These are phyloP conservation scores for Spiromastix sp. DNA, from an alignment of 2,329 filamentous ascomycete species.

Conservation along the genomic window DNA sequence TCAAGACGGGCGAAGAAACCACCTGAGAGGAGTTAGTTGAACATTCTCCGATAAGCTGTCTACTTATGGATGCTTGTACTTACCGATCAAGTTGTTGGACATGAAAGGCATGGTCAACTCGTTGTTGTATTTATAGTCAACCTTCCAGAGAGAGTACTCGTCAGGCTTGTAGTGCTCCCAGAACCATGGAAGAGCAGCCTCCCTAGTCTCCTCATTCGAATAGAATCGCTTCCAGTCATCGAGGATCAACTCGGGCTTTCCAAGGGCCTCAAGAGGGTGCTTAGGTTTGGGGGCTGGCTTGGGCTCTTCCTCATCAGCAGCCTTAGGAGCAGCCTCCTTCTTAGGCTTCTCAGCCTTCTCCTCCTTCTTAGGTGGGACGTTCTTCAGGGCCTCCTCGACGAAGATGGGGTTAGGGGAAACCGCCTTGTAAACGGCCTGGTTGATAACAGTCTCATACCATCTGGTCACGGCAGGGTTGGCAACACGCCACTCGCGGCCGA, in stretches of 20 bases:
- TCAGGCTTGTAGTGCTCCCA: constrained; percentile 92
- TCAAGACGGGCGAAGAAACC: constrained; percentile 98
- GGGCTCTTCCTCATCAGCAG: constrained; percentile 52
- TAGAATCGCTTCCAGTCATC: constrained; percentile 99
- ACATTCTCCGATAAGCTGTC: constrained; percentile 1
- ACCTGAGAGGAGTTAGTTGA: constrained; percentile 31
- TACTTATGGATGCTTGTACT: too few relatives aligned
- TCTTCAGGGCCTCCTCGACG: constrained; percentile 70
- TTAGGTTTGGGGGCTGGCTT: constrained; percentile 72
- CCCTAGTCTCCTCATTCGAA: constrained; percentile 84
- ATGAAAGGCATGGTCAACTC: constrained; percentile 98
- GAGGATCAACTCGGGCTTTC: constrained; percentile 67
- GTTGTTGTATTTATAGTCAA: constrained; percentile 98
- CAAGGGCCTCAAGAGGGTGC: constrained; percentile 84
- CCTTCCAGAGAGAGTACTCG: constrained; percentile 91
- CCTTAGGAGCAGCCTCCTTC: constrained; percentile 40
- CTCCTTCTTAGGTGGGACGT: constrained; percentile 63
- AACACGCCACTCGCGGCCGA: constrained; percentile 79
- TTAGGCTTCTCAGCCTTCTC: constrained; percentile 52
- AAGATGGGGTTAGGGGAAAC: constrained; percentile 66
- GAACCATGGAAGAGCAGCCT: constrained; percentile 87
- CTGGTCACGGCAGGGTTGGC: constrained; percentile 77
- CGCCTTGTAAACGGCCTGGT: constrained; percentile 81
- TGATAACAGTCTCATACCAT: constrained; percentile 91
- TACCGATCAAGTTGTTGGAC: constrained; percentile 92